A percentile compares a stretch with the other conserved stretches of the same genome.
Conservation (phyloP, 2,329 filamentous ascomycete species). For the Xylogone sp. region DNA sequence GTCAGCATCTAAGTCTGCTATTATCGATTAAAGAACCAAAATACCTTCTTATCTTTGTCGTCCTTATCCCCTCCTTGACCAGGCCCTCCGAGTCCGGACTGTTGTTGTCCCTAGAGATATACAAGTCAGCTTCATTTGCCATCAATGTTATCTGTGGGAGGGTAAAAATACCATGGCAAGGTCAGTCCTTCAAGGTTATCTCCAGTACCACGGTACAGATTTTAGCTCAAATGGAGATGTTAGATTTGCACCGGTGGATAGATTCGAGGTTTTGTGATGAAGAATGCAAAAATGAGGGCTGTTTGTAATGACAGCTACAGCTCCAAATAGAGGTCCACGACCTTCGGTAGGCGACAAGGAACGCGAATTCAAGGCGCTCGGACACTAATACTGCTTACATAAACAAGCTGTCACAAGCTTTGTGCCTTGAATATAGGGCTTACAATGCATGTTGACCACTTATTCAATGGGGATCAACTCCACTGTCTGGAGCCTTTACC, state of each 20-base stretch:
- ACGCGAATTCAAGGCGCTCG: constrained; percentile 12
- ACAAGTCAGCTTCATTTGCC: constrained; percentile 15
- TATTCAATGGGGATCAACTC: background rate
- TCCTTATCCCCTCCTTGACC: constrained; percentile 71
- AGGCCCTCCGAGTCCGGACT: constrained; percentile 28
- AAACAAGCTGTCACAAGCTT: background rate
- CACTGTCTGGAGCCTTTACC: background rate
- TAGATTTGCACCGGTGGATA: constrained; percentile 10
- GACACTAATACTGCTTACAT: background rate
- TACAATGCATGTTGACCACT: background rate
- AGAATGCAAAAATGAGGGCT: constrained; percentile 7
- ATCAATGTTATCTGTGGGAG: background rate
- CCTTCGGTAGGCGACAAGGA: constrained; percentile 20
- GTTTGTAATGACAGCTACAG: constrained; percentile 19
- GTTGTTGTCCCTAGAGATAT: constrained; percentile 37
- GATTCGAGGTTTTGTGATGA: constrained; percentile 17
- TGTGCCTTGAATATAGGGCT: background rate
- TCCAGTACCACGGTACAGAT: background rate
- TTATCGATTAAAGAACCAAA: constrained; percentile 8
- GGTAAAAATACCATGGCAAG: constrained; percentile 24
- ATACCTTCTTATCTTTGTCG: constrained; percentile 91
- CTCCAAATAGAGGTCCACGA: constrained; percentile 12
- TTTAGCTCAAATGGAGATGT: constrained; percentile 4
- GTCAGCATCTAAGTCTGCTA: constrained; percentile 12
- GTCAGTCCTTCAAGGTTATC: constrained; percentile 8